Evolutionary conservation across 139 green algal genomes (phyloP), one percentile per base, ranked within the genome.

Genomic region (Trebouxia sp.): DNA sequence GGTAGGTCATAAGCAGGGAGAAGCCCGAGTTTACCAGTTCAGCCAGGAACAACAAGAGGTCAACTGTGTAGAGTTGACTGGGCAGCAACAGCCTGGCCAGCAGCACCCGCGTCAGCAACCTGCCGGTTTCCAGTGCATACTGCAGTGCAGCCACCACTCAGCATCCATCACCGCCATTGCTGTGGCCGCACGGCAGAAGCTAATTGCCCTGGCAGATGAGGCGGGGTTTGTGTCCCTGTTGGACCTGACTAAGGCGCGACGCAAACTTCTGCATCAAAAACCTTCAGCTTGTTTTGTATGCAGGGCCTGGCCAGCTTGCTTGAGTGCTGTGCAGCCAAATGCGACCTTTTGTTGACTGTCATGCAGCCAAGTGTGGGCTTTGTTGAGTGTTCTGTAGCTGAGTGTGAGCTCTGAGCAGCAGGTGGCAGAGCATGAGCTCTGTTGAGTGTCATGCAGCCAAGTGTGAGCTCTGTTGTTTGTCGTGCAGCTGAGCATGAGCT

Each of bases 11-110:
- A 43, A 67, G 26, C 72, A 82, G 30, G 87, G 87, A 15, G 83
- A 90, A 4, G 83, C 82, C 26, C 80, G 86, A 30, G 22, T 91
- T 15, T 91, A 87, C 56, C 87, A 91, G 75, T 91, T 89, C 74
- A 80, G 65, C 30, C 55, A 65, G 41, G 28, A 28, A 6, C 28
- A 76, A 4, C 80, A 87, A 48, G 45, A 72, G 2, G 83, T 91
- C 30, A 56, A 72, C 41, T 80, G 70, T 43, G 65, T 81, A 41
- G 75, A 84, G 24, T 43, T 91, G 12, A 77, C 84, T 42, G 62
- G 65, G 14, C 43, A 47, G 48, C 39, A 47, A 5, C 28, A 45
- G 9, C 45, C 45, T 30, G 14, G n/a, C n/a, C n/a, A 78, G 65
- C 28, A 48, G 22, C 37, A 38, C 20, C 20, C 30, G 43, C 22